These are phyloP conservation scores for Sorghum bicolor DNA, from an alignment of 176 grass and related monocot genomes.

Conservation along the genomic window Sorghum_bicolor_NCBIv3 NC_012877.2:5276501-5277000, in stretches of 20 bases:
- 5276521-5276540: too few species aligned
- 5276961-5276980: too few species aligned
- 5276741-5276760: neutral
- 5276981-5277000: too few species aligned
- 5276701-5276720: neutral
- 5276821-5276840: too few species aligned
- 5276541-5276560: too few species aligned
- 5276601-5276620: neutral
- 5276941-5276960: too few species aligned
- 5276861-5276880: neutral
- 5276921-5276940: too few species aligned
- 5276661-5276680: too few species aligned
- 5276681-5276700: conserved; percentile 7
- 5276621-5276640: neutral
- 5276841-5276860: neutral
- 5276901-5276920: too few species aligned
- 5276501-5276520: too few species aligned
- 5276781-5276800: neutral
- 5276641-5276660: neutral
- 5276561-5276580: too few species aligned
- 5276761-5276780: neutral
- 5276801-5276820: neutral
- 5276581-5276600: neutral
- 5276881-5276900: neutral
- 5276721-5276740: conserved; percentile 13